Evolutionary conservation across 768 basidiomycete genomes (phyloP).

Genomic region (Mycena filopes): DNA sequence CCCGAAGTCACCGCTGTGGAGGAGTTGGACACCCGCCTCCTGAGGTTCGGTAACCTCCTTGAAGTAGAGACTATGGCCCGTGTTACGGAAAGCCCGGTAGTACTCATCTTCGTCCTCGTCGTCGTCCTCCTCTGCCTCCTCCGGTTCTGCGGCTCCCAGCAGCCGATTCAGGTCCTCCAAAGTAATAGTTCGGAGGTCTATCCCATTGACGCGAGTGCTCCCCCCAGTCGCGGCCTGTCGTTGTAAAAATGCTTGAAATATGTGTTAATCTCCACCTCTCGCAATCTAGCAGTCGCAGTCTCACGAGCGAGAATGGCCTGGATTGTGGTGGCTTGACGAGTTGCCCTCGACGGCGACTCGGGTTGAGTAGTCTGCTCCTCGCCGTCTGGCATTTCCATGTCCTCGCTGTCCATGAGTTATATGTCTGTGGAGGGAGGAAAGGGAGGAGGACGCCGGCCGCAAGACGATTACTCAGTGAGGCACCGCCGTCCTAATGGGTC

Average conservation of each 20-base stretch:
- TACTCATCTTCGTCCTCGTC: conserved; percentile 49
- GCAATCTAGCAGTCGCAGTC: background rate
- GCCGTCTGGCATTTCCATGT: conserved; percentile 43
- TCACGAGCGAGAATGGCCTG: conserved; percentile 30
- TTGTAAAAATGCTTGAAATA: conserved; percentile 18
- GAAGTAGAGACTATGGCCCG: conserved; percentile 44
- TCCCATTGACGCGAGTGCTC: background rate
- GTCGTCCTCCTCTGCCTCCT: conserved; percentile 50
- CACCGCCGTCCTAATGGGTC: background rate
- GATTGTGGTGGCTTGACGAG: conserved; percentile 19
- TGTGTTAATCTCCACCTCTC: conserved; percentile 4
- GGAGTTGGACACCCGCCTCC: conserved; percentile 68
- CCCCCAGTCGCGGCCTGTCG: conserved; percentile 8
- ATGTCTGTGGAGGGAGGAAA: background rate
- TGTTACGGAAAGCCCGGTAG: conserved; percentile 27
- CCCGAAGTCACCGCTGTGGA: conserved; percentile 86
- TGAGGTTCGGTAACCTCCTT: conserved; percentile 67
- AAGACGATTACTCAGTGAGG: background rate
- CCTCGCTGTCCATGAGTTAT: conserved; percentile 41
- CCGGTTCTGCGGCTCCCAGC: conserved; percentile 20
- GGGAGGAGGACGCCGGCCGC: background rate
- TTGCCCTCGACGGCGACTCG: conserved; percentile 33
- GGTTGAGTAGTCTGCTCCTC: conserved; percentile 36
- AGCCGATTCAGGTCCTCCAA: conserved; percentile 40
- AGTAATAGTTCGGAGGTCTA: conserved; percentile 32